Percentiles rank a stretch among this genome's conserved stretches.
These are phyloP conservation scores for Didymella glomerata DNA, from an alignment of 2,329 filamentous ascomycete species.

Conservation along the genomic window DNA sequence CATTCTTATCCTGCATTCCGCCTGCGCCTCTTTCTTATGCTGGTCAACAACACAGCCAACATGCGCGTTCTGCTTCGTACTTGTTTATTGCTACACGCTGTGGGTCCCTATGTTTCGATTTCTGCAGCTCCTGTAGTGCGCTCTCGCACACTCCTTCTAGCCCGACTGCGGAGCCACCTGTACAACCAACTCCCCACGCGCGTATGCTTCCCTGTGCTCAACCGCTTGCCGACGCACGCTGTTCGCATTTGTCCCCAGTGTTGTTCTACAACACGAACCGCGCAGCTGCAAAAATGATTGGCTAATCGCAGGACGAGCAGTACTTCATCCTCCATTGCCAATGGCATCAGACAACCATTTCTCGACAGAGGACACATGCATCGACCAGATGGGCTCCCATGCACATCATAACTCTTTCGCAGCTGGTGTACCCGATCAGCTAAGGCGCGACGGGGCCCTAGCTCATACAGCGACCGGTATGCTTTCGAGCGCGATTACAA, in stretches of 20 bases:
- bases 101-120: conserved; percentile 35
- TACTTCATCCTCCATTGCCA: conserved; percentile 55
- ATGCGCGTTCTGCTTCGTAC: conserved; percentile 30
- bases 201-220: conserved; percentile 32
- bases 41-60: conserved; percentile 39
- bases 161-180: conserved; percentile 48
- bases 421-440: conserved; percentile 57
- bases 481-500: conserved; percentile 58
- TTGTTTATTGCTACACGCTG: conserved; percentile 44
- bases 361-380: conserved; percentile 56
- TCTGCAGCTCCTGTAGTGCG: conserved; percentile 46
- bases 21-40: conserved; percentile 39
- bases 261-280: conserved; percentile 43
- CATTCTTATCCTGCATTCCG: conserved; percentile 50
- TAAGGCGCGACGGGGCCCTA: conserved; percentile 61
- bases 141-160: conserved; percentile 44
- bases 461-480: conserved; percentile 56
- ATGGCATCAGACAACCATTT: conserved; percentile 55
- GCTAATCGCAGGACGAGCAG: conserved; percentile 54
- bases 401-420: conserved; percentile 56
- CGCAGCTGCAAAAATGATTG: conserved; percentile 42
- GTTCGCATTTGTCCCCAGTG: conserved; percentile 50
- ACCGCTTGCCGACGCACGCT: conserved; percentile 47
- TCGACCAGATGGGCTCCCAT: conserved; percentile 56
- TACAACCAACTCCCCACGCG: conserved; percentile 47